Base-by-base conservation (phyloP, 371 early-diverging fungal species). In the Rhizomucor pusillus region DNA sequence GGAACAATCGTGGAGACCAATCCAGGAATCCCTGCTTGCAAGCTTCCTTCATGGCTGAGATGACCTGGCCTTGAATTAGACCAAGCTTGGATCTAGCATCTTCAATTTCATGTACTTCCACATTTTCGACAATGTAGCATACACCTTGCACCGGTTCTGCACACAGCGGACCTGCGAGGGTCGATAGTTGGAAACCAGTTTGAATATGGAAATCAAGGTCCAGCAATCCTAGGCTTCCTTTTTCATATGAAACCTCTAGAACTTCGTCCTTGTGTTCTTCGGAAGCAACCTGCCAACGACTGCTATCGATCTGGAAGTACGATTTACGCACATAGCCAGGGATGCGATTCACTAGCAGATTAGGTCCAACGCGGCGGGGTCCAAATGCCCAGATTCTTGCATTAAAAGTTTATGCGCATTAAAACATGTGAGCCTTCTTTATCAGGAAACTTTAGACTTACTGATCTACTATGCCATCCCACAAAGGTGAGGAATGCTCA, bases 101-200 rank as follows among this genome's bases (percentile, higher is more conserved):
- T 16, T 54, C 22, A 20, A 46, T 41, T 54, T 52, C 49, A 53
- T 68, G 75, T 40, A 91, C 52, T 1, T 57, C 57, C 46, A 95
- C 78, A 19, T 75, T 73, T 66, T 97, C 89, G 22, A 98, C 65
- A 29, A 96, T 86, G 58, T 90, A 89, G n/a, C 85, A 86, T 4
- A 92, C 89, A 18, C 98, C 98, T 12, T 81, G 77, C 67, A 97
- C 67, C 3, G 98, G 98, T 60, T 99, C 98, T 40, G 85, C 87
- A 66, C 98, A 97, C 43, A 99, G 75, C 4, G 99, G 98, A 1
- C 99, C 99, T 0, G 84, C 71, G 16, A 84, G 67, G 3, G 94
- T 90, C 1, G 94, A 88, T n/a, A 97, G 71, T 70, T 98, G 98
- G 83, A 98, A 99, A 1, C 94, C 98, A 14, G 92, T 86, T n/a